Base-by-base conservation (phyloP, 331 rosid species). In the Quercus tomentella region DNA sequence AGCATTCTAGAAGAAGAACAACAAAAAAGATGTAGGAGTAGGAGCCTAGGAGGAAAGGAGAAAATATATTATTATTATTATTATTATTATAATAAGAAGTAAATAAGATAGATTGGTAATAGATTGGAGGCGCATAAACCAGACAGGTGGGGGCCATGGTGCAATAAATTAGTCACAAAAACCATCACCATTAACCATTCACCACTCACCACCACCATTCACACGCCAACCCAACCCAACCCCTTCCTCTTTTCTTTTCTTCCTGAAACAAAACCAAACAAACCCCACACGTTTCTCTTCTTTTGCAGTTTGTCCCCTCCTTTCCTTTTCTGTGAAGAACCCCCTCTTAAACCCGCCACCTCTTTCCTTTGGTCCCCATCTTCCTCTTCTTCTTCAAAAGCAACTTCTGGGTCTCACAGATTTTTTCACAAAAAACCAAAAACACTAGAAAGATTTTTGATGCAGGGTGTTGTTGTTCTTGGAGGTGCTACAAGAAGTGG, bases 141-240 rank as follows among this genome's bases (percentile, higher is more conserved):
- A 77, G 92, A 87, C 93, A 86, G 4, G 91, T 84, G 84, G 94
- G 94, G 72, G 92, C 31, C 87, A 78, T 56, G 1, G 56, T 1
- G 8, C 56, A 70, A 79, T 73, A 65, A 28, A 41, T 74, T 49
- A 41, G 45, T 8, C 78, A 58, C 66, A 57, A 60, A 60, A 15
- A 57, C 22, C 25, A 21, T 56, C 77, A 10, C 73, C 76, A 4
- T 74, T 68, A 70, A 85, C 75, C 41, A 33, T 0, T 35, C 37
- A 33, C 37, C 41, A 6, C 23, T 20, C 69, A 22, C 12, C 33
- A 35, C 81, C 72, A 10, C 73, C 76, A 3, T 78, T 68, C 70
- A 85, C 75, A 61, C 78, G 61, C 85, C 74, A 4, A 82, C 84
- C 78, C 41, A 35, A 35, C 84, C 78, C 43, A 35, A 35, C 43